Evolutionary conservation across 2,329 filamentous ascomycete species (phyloP).

Genomic region (Rhexocercosporidium sp.): DNA sequence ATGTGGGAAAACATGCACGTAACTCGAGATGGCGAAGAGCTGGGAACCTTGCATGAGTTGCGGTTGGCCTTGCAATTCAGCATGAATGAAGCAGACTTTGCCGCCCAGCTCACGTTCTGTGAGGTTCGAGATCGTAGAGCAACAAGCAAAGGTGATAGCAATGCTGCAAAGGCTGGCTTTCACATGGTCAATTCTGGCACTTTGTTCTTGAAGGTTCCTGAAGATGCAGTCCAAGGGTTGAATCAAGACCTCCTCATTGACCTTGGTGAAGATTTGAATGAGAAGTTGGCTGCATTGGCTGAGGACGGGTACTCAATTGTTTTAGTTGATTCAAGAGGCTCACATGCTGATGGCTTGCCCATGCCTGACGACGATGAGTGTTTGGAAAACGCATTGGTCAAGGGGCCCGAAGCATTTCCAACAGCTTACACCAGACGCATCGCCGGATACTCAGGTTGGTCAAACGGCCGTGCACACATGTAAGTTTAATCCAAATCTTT

Average conservation of each 20-base stretch:
- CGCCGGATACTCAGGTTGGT: background rate
- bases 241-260: constrained; percentile 10
- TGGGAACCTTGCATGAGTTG: background rate
- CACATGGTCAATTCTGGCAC: background rate
- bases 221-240: background rate
- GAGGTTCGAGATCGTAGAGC: background rate
- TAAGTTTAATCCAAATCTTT: too few relatives aligned
- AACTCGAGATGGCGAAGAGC: background rate
- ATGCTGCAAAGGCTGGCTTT: constrained; percentile 3
- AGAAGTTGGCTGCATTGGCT: background rate
- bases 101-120: background rate
- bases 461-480: constrained; percentile 12
- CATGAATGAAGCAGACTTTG: background rate
- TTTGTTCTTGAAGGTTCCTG: background rate
- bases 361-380: background rate
- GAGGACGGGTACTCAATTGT: background rate
- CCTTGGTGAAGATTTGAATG: constrained; percentile 1
- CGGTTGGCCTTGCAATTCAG: constrained; percentile 9
- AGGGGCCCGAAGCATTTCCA: constrained; percentile 4
- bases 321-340: background rate
- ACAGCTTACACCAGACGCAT: background rate
- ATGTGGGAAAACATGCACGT: background rate
- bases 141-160: background rate
- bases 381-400: background rate
- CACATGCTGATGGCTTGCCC: background rate